phyloP scores from a whole-genome alignment of 805 yeast species.

The Sugiyamaella valdiviana region DNA sequence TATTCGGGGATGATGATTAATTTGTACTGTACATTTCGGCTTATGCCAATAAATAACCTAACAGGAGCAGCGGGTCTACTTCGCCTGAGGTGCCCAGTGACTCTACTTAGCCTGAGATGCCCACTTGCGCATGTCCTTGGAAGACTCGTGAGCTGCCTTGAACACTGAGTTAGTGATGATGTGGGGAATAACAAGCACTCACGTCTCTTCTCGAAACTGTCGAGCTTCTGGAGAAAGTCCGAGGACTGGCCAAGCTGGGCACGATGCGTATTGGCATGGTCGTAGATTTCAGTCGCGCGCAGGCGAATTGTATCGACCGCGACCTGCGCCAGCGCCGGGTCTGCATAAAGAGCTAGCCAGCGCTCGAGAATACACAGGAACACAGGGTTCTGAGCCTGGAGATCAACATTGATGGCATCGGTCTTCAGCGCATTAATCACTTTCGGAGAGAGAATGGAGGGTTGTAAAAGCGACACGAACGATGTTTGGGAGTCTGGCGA shows the following conservation, averaged over 20 bases:
- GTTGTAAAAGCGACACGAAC: slow-evolving; percentile 62
- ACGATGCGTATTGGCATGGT: slow-evolving; percentile 48
- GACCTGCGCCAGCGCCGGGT: slow-evolving; percentile 52
- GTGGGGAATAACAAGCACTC: not conserved
- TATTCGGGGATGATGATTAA: slow-evolving; percentile 25
- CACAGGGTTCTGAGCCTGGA: slow-evolving; percentile 58
- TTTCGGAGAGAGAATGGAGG: slow-evolving; percentile 57
- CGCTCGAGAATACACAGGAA: slow-evolving; percentile 65
- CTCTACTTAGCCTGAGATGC: too few species aligned
- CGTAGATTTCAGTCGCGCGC: slow-evolving; percentile 67
- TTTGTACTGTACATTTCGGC: not conserved
- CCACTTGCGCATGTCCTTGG: slow-evolving; percentile 42
- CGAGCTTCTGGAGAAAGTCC: slow-evolving; percentile 59
- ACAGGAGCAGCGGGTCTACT: too few species aligned
- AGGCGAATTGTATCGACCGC: slow-evolving; percentile 49
- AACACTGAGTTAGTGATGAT: slow-evolving; percentile 22
- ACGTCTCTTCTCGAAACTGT: slow-evolving; percentile 59
- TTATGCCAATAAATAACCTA: not conserved
- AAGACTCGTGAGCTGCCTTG: slow-evolving; percentile 23
- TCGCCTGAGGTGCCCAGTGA: too few species aligned
- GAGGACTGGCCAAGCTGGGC: slow-evolving; percentile 39
- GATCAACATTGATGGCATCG: slow-evolving; percentile 57
- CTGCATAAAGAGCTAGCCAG: slow-evolving; percentile 72
- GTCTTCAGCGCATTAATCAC: slow-evolving; percentile 80
- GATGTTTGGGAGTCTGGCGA: slow-evolving; percentile 33